Percentiles rank a stretch among this genome's conserved stretches.
These are phyloP conservation scores for Cladosporium sp. DNA, from an alignment of 2,329 filamentous ascomycete species.

Conservation along the genomic window DNA sequence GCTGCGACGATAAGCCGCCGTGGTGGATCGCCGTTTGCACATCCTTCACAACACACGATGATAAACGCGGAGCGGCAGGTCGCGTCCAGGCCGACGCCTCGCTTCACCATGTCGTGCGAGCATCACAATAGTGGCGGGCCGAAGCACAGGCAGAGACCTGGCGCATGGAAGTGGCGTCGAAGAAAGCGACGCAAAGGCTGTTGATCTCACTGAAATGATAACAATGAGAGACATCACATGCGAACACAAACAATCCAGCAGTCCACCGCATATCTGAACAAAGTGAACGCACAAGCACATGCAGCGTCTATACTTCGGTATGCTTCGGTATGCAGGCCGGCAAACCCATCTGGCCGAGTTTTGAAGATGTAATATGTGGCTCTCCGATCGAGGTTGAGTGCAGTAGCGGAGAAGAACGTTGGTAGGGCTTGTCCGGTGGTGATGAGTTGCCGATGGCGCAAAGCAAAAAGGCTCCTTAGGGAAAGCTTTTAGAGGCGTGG, in stretches of 20 bases:
- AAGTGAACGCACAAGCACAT: too few relatives aligned
- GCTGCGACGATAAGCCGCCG: too few relatives aligned
- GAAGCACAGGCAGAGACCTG: not conserved
- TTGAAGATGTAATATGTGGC: not conserved
- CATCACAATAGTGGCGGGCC: not conserved
- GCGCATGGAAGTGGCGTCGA: not conserved
- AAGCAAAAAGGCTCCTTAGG: not conserved
- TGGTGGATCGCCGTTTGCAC: too few relatives aligned
- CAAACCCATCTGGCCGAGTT: too few relatives aligned
- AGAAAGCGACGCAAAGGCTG: not conserved
- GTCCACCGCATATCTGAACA: too few relatives aligned
- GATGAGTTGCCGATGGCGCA: not conserved
- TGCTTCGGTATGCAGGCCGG: too few relatives aligned
- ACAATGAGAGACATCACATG: too few relatives aligned
- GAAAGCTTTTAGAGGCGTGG: not conserved
- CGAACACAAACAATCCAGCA: too few relatives aligned
- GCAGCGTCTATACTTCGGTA: too few relatives aligned
- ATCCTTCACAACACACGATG: too few relatives aligned
- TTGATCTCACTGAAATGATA: not conserved
- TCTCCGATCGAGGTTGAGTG: not conserved
- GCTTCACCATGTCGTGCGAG: constrained; percentile 2
- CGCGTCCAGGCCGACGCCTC: constrained; percentile 3
- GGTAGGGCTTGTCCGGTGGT: not conserved
- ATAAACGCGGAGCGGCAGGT: not conserved
- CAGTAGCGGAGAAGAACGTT: not conserved